Conservation (phyloP, 225 moss, liverwort and hornwort genomes). For the Pseudisothecium myosuroides region DNA sequence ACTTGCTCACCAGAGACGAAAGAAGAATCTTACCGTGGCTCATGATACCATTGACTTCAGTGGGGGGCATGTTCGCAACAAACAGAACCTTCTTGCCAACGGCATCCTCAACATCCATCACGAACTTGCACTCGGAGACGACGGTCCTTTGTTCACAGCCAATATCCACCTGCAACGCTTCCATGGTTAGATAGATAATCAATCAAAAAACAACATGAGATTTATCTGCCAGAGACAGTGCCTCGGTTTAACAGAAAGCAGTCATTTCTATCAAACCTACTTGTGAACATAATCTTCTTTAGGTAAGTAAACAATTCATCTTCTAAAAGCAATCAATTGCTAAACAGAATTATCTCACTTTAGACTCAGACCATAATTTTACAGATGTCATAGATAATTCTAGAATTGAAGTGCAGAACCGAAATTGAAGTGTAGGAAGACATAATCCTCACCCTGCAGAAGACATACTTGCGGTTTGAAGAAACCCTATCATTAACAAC, state of each 20-base stretch:
- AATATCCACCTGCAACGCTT: conserved; percentile 57
- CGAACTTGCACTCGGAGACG: conserved; percentile 79
- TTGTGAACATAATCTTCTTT: not conserved
- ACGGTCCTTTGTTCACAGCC: conserved; percentile 61
- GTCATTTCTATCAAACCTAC: not conserved
- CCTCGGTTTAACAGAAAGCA: not conserved
- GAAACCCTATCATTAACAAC: not conserved
- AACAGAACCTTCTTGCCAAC: conserved; percentile 80
- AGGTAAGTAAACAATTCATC: not conserved
- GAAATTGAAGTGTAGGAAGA: not conserved
- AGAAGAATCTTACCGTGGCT: conserved; percentile 51
- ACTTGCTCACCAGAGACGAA: not conserved
- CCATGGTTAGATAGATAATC: not conserved
- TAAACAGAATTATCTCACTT: not conserved
- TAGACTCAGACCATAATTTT: not conserved
- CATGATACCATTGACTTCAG: conserved; percentile 43
- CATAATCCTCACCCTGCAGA: not conserved
- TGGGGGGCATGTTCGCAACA: conserved; percentile 57
- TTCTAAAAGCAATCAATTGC: not conserved
- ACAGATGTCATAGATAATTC: not conserved
- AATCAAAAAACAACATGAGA: not conserved
- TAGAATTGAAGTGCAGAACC: not conserved
- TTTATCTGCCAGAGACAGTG: not conserved
- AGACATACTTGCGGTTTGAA: not conserved
- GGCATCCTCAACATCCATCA: conserved; percentile 86